Evolutionary conservation across 768 basidiomycete species (phyloP), one percentile per base, ranked within the genome.

Genomic region (Leucosporidium scottii): DNA sequence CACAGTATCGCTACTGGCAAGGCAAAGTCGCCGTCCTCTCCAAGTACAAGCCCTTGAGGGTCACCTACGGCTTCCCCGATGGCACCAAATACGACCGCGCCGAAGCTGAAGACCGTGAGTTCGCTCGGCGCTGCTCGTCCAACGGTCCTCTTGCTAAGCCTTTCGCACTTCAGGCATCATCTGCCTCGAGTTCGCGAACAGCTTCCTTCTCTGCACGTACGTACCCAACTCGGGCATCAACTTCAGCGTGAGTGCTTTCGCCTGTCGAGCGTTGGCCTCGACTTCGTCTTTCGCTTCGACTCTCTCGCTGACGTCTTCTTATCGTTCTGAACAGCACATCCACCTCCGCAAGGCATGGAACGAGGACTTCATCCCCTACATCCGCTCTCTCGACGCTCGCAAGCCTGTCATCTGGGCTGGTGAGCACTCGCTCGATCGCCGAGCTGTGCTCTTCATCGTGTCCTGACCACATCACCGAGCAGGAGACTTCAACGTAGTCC

Each of bases 341-440:
- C 39, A 85, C 36, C 83, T 81, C 58, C 91, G 93, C 77, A 86
- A 88, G 59, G 79, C 81, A 64, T 93, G 91, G 91, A 87, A 89
- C 62, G 75, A 75, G 4, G 86, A 91, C 76, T 91, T 93, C 74
- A 84, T 86, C 61, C 71, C 80, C 3, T 86, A 90, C 74, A 81
- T 93, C 34, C 85, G 85, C 6, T 81, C 84, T 25, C 79, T 92
- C 6, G 89, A 92, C 78, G 83, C 80, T 71, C 84, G 82, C 73
- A 93, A 93, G 73, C 86, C 91, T 1, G 87, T 93, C 20, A 87
- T 93, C 64, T 93, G 91, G 91, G 81, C 83, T 10, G 91, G 65
- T 64, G 18, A n/a, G 65, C 31, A 7, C 30, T 9, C 28, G 2
- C 53, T 28, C 23, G 10, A 34, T 44, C 39, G 39, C 39, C 39